Base-by-base conservation (phyloP, 208 protist species). In the Phytomonas sp. region DNA sequence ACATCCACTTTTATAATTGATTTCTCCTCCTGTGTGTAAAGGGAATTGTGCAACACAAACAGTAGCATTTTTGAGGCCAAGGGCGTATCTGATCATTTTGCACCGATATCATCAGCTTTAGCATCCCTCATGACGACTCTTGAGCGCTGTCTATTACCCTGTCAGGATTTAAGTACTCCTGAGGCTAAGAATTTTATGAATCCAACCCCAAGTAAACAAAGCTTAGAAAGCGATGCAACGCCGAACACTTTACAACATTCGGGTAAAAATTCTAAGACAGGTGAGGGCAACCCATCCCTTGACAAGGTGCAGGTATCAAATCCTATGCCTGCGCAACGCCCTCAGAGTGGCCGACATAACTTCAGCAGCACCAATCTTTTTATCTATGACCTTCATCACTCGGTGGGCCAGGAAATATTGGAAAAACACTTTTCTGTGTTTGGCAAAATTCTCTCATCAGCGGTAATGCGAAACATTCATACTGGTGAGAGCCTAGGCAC, bases 391-490 rank as follows among this genome's bases (percentile, higher is more conserved):
- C 63, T 91, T 29, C 67, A 73, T 8, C 33, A 67, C 1, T 37
- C 74, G 26, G 67, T 90, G 53, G 75, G 82, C 1, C 77, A 91
- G 67, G 37, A 37, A 0, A 66, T 56, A 4, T 67, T 93, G 28
- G 69, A 77, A 28, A 51, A 40, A 6, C 62, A 86, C 7, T 92
- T 92, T 64, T 66, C 69, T 3, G 56, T 32, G 7, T 91, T 77
- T 62, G 88, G 88, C 31, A 70, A 79, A 13, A 85, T 93, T 36
- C 61, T 86, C 17, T 83, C 75, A 17, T 82, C 77, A 32, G 81
- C 79, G 13, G 75, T 93, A 34, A 93, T 93, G 87, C 82, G 81
- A 11, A 80, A 89, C 56, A 92, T 88, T 20, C 83, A 92, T 72
- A 89, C 83, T 0, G 86, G 84, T n/a, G 71, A 78, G 33, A 87